Percentiles rank a stretch among this genome's conserved stretches.
Conservation (phyloP, 1,139 yeast genomes). For the Suhomyces bolitotheri region DNA sequence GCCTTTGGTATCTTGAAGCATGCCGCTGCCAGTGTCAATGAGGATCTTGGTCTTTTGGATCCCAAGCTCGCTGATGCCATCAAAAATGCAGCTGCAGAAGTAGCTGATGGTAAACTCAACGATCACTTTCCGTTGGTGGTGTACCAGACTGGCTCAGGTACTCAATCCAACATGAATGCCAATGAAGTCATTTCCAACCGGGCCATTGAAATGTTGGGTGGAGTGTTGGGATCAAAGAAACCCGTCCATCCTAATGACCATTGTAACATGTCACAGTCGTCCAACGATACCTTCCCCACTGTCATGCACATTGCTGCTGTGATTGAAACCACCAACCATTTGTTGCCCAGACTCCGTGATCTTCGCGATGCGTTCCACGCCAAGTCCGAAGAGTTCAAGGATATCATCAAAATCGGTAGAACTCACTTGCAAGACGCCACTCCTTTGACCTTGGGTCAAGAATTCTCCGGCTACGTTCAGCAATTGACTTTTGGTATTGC, state of each 20-base stretch:
- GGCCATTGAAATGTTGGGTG: constrained; percentile 94
- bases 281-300: constrained; percentile 98
- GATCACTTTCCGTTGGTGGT: constrained; percentile 98
- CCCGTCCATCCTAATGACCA: constrained; percentile 99
- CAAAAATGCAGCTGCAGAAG: constrained; percentile 93
- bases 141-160: constrained; percentile 98
- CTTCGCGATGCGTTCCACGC: constrained; percentile 75
- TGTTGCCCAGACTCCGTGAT: constrained; percentile 76
- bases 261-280: constrained; percentile 97
- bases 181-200: constrained; percentile 97
- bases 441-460: constrained; percentile 96
- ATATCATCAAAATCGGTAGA: constrained; percentile 96
- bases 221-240: constrained; percentile 82
- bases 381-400: constrained; percentile 79
- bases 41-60: constrained; percentile 75
- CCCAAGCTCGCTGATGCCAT: constrained; percentile 82
- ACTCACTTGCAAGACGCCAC: constrained; percentile 99
- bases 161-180: constrained; percentile 98
- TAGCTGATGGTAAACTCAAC: constrained; percentile 83
- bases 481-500: constrained; percentile 89
- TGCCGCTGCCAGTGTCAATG: constrained; percentile 92
- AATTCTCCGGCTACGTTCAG: constrained; percentile 93
- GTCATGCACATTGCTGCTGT: constrained; percentile 99
- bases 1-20: constrained; percentile 94
- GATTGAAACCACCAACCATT: constrained; percentile 70